Percentiles rank a stretch among this genome's conserved stretches.
These are phyloP conservation scores for Scenedesmus sp. DNA, from an alignment of 163 green algal genomes.

Conservation along the genomic window DNA sequence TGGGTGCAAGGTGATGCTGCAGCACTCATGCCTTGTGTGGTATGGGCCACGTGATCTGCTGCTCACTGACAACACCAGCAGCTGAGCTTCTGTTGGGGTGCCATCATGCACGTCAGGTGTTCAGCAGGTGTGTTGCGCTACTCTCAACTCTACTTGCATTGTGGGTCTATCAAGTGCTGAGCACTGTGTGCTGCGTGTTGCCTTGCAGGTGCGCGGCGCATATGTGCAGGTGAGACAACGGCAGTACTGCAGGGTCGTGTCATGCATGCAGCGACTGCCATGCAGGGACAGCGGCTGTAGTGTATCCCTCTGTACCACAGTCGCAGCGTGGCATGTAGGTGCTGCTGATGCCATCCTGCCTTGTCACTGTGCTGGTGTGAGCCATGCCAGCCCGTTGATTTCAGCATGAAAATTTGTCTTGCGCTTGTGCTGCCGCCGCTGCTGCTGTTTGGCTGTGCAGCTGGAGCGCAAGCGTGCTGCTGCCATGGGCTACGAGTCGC, in stretches of 20 bases:
- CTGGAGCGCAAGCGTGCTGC: conserved; percentile 77
- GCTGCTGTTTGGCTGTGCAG: conserved; percentile 30
- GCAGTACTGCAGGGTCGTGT: not conserved
- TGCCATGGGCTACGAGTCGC: conserved; percentile 69
- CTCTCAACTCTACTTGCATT: not conserved
- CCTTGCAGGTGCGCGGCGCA: conserved; percentile 85
- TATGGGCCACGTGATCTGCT: no score
- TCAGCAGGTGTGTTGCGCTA: not conserved
- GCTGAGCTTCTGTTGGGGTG: no score
- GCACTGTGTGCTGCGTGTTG: not conserved
- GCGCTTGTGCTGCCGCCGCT: not conserved
- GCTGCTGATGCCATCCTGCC: no score
- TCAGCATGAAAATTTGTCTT: no score
- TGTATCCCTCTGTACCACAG: not conserved
- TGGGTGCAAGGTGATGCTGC: not conserved
- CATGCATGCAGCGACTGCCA: not conserved
- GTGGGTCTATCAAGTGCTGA: not conserved
- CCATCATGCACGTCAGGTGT: no score
- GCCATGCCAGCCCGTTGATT: no score
- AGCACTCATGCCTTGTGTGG: not conserved
- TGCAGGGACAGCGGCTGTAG: not conserved
- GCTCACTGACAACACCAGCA: no score
- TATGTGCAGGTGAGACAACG: conserved; percentile 74
- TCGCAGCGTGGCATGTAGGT: no score
- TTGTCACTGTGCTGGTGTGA: no score